phyloP scores from a whole-genome alignment of 2,329 filamentous ascomycete genomes.

The Nigrospora sphaerica region DNA sequence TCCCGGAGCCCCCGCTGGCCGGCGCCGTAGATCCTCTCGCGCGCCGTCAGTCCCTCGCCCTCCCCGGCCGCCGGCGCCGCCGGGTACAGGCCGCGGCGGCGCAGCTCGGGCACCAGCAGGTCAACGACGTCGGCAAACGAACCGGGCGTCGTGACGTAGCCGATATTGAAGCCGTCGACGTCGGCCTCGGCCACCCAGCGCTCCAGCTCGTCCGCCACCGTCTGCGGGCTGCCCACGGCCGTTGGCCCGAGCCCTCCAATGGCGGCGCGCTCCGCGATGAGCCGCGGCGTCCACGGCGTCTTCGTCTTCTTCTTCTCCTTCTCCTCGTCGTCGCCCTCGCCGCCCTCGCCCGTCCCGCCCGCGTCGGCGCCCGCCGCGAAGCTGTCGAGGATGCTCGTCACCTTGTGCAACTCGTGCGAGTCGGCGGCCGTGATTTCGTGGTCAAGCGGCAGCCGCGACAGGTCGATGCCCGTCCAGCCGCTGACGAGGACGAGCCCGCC shows the following conservation, averaged over 20 bases:
- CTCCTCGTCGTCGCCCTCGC: too few relatives aligned
- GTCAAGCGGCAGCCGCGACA: conserved; percentile 49
- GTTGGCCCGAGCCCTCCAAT: conserved; percentile 27
- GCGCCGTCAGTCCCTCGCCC: conserved; percentile 36
- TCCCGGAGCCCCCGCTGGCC: conserved; percentile 48
- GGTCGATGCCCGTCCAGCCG: conserved; percentile 54
- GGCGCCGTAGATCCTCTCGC: conserved; percentile 56
- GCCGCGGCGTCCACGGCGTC: conserved; percentile 40
- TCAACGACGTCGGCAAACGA: conserved; percentile 20
- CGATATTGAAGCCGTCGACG: conserved; percentile 20
- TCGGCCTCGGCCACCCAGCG: conserved; percentile 18
- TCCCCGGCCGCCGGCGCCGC: conserved; percentile 17
- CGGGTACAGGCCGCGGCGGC: conserved; percentile 19
- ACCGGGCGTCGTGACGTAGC: conserved; percentile 18
- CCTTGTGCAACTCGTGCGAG: conserved; percentile 43
- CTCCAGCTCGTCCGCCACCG: conserved; percentile 18
- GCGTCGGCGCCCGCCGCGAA: conserved; percentile 41
- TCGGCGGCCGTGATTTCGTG: conserved; percentile 49
- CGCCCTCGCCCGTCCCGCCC: too few relatives aligned
- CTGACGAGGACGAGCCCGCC: conserved; percentile 49
- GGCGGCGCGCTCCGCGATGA: conserved; percentile 30
- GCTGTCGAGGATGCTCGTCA: conserved; percentile 39
- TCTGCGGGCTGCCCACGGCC: conserved; percentile 15
- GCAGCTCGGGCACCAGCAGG: conserved; percentile 17
- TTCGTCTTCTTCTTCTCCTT: conserved; percentile 27